Evolutionary conservation across 805 yeast genomes (phyloP).

Genomic region (Saturnispora bothae): DNA sequence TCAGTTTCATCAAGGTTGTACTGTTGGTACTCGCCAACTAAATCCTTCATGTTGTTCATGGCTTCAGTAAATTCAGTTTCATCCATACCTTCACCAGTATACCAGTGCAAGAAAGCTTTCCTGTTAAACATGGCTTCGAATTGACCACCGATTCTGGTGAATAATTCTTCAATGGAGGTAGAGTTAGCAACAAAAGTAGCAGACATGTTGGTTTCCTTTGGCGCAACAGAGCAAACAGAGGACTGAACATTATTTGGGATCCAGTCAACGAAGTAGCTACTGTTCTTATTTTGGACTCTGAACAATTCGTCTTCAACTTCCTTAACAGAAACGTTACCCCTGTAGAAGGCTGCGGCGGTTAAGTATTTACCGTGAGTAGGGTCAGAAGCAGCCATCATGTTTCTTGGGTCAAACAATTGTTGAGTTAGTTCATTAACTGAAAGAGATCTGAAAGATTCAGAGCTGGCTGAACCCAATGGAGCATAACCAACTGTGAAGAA

Average conservation of each 20-base stretch:
- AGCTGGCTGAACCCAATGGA: constrained; percentile 72
- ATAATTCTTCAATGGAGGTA: constrained; percentile 84
- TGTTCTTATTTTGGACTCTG: constrained; percentile 71
- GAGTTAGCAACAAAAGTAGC: constrained; percentile 93
- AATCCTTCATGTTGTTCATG: constrained; percentile 80
- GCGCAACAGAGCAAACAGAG: constrained; percentile 86
- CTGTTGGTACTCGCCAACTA: constrained; percentile 85
- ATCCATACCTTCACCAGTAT: constrained; percentile 93
- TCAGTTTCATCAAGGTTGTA: no score
- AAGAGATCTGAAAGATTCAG: constrained; percentile 73
- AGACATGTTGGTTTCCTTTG: constrained; percentile 74
- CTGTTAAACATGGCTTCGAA: constrained; percentile 88
- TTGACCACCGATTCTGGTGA: constrained; percentile 82
- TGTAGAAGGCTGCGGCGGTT: constrained; percentile 88
- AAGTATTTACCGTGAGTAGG: constrained; percentile 85
- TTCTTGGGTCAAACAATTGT: constrained; percentile 85
- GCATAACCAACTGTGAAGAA: constrained; percentile 95
- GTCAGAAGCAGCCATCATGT: constrained; percentile 94
- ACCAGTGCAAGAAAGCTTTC: constrained; percentile 95
- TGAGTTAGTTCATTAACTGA: constrained; percentile 88
- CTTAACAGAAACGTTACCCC: constrained; percentile 86
- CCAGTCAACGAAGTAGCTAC: constrained; percentile 87
- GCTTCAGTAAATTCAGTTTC: constrained; percentile 92
- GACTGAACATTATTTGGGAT: constrained; percentile 93
- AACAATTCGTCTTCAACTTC: constrained; percentile 93